Base-by-base conservation (phyloP, 2,329 filamentous ascomycete genomes). In the Aspergillus sp. region DNA sequence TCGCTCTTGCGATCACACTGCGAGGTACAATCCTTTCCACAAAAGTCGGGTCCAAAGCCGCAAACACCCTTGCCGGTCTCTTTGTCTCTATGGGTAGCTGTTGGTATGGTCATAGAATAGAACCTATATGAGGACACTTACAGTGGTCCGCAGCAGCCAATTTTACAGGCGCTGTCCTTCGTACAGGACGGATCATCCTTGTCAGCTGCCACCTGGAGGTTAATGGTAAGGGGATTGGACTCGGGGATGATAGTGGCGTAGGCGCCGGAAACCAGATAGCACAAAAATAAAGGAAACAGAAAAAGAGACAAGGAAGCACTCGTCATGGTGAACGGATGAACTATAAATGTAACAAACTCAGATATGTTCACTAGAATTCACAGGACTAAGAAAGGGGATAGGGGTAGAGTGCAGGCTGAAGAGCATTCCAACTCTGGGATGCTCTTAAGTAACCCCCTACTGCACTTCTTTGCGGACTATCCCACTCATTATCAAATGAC, bases 1-100 rank as follows among this genome's bases (percentile, higher is more conserved):
- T 70, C 63, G 31, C 62, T 55, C 46, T 69, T 70, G 12, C 52
- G 29, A 18, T 68, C 63, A 49, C 67, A 70, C 45, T 51, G 49
- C 0, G 64, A 58, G 26, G 61, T 58, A 55, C 68, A 70, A 16
- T 39, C 32, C 3, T 60, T 31, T 6, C 57, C 60, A 18, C 63
- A 61, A 45, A 53, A 65, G 1, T 64, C 60, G 1, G 56, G 57
- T 6, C 62, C 64, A 39, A 61, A 54, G n/a, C 64, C 64, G 32
- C 64, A 66, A 47, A 45, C 31, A 4, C 58, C 60, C 11, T 46
- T 55, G 14, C 56, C 58, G 29, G 56, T 59, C 9, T 52, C 26
- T 22, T 45, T 52, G 46, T 62, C 62, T 26, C 59, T 64, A 53
- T 16, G 2, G 4, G 11, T 3, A 39, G 10, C 16, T 12, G 46